A percentile compares a stretch with the other conserved stretches of the same genome.
phyloP scores from a whole-genome alignment of 345 rosid genomes.

The Salix viminalis region DNA sequence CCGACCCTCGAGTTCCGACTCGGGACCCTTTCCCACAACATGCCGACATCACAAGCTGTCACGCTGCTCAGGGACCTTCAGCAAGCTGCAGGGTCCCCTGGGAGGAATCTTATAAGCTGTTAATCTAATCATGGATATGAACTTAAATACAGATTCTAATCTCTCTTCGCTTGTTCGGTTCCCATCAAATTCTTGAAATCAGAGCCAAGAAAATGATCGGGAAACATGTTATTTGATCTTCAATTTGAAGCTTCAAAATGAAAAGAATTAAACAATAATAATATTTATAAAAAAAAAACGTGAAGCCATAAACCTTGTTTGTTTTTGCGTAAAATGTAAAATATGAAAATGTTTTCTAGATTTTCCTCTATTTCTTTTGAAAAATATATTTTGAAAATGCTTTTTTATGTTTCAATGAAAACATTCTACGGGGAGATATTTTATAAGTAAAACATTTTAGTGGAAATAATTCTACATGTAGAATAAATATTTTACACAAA shows the following conservation, averaged over 20 bases:
- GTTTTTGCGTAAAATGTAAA: too few relatives aligned
- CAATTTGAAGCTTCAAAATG: background rate
- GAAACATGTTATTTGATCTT: background rate
- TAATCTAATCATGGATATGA: background rate
- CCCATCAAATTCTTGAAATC: background rate
- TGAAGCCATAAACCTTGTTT: background rate
- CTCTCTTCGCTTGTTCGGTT: background rate
- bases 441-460: too few relatives aligned
- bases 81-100: slow-evolving; percentile 10
- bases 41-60: slow-evolving; percentile 21
- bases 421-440: too few relatives aligned
- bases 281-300: too few relatives aligned
- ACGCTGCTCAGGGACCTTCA: slow-evolving; percentile 6
- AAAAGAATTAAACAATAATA: background rate
- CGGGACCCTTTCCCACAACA: slow-evolving; percentile 17
- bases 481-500: too few relatives aligned
- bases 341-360: too few relatives aligned
- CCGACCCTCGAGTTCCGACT: background rate
- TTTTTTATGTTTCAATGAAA: too few relatives aligned
- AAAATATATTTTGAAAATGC: too few relatives aligned
- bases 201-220: background rate
- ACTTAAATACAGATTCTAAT: background rate
- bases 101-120: slow-evolving; percentile 10
- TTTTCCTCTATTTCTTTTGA: too few relatives aligned
- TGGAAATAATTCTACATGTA: too few relatives aligned